These are phyloP conservation scores for Dactylonectria macrodidyma DNA, from an alignment of 2,329 filamentous ascomycete genomes.

Conservation along the genomic window DNA sequence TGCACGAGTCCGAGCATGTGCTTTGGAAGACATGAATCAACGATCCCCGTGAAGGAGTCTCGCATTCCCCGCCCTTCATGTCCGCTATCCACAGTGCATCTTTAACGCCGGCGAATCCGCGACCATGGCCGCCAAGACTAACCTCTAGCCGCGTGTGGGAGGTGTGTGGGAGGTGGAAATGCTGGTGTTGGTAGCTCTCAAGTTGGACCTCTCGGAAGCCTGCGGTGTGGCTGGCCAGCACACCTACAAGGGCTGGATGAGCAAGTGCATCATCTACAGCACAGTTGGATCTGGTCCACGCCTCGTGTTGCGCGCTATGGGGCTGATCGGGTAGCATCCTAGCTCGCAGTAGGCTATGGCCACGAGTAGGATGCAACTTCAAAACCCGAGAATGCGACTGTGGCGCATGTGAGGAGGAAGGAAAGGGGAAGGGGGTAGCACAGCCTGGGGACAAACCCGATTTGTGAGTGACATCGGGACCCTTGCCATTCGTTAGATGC, in stretches of 20 bases:
- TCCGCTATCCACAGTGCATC: background rate
- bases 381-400: slow-evolving; percentile 2
- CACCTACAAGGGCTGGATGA: slow-evolving; percentile 12
- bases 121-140: background rate
- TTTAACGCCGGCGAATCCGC: background rate
- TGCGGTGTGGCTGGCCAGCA: background rate
- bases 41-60: slow-evolving; percentile 7
- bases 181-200: background rate
- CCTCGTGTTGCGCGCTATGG: slow-evolving; percentile 6
- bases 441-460: background rate
- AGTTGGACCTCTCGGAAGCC: background rate
- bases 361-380: background rate
- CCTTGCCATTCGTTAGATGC: background rate
- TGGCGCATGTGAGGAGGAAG: background rate
- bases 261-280: slow-evolving; percentile 17
- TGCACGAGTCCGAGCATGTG: slow-evolving; percentile 1
- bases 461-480: slow-evolving; percentile 9
- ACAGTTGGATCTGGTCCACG: background rate
- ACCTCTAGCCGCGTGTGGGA: background rate
- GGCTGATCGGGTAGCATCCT: slow-evolving; percentile 9
- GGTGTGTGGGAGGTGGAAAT: background rate
- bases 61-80: background rate
- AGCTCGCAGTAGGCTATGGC: slow-evolving; percentile 4
- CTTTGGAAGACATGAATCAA: slow-evolving; percentile 5
- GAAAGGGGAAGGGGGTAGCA: background rate